Evolutionary conservation across 768 basidiomycete genomes (phyloP).

Genomic region (Atractiella rhizophila): DNA sequence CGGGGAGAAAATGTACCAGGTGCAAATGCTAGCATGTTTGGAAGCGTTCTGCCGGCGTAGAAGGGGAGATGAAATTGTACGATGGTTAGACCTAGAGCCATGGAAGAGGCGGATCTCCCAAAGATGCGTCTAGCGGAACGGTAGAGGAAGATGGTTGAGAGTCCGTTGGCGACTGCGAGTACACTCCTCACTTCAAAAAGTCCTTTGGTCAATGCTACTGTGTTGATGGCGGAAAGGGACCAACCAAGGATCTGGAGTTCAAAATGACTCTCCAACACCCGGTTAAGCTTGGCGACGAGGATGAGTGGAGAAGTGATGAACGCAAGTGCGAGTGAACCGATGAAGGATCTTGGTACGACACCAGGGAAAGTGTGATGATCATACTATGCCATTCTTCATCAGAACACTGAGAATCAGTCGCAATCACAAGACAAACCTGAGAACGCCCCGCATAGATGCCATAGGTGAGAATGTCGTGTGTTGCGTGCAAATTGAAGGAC

Average conservation of each 20-base stretch:
- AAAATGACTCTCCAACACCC: neutral
- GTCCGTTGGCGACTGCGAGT: slow-evolving; percentile 26
- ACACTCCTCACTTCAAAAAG: neutral
- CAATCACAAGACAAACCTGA: slow-evolving; percentile 24
- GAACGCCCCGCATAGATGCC: slow-evolving; percentile 30
- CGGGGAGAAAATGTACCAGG: slow-evolving; percentile 30
- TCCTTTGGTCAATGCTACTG: neutral
- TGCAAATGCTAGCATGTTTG: slow-evolving; percentile 74
- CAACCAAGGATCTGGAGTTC: neutral
- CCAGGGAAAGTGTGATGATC: slow-evolving; percentile 77
- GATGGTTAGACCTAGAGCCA: slow-evolving; percentile 42
- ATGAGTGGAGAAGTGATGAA: slow-evolving; percentile 32
- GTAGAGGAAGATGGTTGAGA: slow-evolving; percentile 40
- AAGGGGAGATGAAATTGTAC: slow-evolving; percentile 79
- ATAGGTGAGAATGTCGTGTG: slow-evolving; percentile 61
- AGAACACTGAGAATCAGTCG: neutral
- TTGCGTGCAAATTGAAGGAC: slow-evolving; percentile 78
- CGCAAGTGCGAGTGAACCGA: slow-evolving; percentile 47
- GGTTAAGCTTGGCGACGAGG: slow-evolving; percentile 22
- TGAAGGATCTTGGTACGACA: slow-evolving; percentile 64
- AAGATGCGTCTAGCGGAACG: slow-evolving; percentile 40
- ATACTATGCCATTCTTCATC: slow-evolving; percentile 31
- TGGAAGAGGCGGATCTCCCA: slow-evolving; percentile 32
- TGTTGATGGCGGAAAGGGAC: neutral
- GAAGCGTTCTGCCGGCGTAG: slow-evolving; percentile 78